These are phyloP conservation scores for Metschnikowia aberdeeniae DNA, from an alignment of 805 yeast genomes.

Conservation along the genomic window DNA sequence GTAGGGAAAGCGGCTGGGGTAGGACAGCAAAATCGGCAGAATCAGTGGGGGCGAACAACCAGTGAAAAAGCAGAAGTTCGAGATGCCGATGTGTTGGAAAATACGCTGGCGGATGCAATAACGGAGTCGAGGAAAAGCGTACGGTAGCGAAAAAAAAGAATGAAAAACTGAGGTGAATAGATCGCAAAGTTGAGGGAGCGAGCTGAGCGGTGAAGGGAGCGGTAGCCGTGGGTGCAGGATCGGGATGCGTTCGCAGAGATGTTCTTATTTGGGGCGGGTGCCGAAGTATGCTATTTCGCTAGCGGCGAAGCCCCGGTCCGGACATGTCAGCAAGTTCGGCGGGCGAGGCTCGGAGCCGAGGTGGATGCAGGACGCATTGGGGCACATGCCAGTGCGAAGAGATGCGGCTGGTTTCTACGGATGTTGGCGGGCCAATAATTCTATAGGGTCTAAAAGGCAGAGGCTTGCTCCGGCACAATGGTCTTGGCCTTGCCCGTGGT, in stretches of 20 bases:
- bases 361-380: not conserved
- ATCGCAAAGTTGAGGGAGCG: not conserved
- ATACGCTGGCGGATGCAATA: no score
- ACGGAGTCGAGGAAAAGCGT: not conserved
- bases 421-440: not conserved
- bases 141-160: not conserved
- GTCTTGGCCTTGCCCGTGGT: conserved; percentile 65
- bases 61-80: no score
- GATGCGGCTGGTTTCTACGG: not conserved
- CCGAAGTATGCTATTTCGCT: not conserved
- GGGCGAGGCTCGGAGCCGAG: conserved; percentile 2
- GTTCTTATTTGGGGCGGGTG: not conserved
- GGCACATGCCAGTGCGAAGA: no score
- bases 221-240: no score
- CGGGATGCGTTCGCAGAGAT: no score
- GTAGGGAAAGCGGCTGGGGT: no score
- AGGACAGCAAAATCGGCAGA: no score
- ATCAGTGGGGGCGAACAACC: no score
- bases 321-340: not conserved
- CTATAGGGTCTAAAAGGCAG: not conserved
- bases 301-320: not conserved
- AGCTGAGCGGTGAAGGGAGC: no score
- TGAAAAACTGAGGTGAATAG: not conserved
- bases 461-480: conserved; percentile 74
- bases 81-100: no score